Conservation (phyloP, 331 rosid species). For the Spiraea crenata region DNA sequence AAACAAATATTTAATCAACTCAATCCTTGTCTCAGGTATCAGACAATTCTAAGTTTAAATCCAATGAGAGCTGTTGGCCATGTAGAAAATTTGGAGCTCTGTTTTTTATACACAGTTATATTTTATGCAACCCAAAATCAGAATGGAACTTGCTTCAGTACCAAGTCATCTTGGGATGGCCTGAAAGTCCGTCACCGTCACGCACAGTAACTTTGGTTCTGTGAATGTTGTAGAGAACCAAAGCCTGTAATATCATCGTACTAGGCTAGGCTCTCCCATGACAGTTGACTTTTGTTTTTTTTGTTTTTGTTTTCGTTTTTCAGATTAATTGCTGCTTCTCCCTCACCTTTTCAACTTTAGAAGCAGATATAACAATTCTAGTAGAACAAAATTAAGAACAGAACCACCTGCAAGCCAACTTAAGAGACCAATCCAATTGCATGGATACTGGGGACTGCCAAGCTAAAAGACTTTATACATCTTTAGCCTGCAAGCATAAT, state of each 20-base stretch:
- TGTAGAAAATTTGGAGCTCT: neutral
- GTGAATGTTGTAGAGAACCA: neutral
- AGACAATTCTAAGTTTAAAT: neutral
- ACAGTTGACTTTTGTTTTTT: neutral
- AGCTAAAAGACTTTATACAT: too few species aligned
- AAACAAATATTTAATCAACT: neutral
- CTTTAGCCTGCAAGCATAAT: too few species aligned
- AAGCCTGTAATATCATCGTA: neutral
- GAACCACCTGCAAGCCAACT: too few species aligned
- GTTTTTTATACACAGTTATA: neutral
- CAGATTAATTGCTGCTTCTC: too few species aligned
- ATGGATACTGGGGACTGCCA: too few species aligned
- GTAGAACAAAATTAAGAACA: too few species aligned
- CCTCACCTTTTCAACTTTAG: too few species aligned
- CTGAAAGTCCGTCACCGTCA: conserved; percentile 12
- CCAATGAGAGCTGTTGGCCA: conserved; percentile 3
- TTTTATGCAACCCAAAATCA: neutral
- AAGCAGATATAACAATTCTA: too few species aligned
- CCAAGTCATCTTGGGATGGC: conserved; percentile 15
- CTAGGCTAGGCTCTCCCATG: neutral
- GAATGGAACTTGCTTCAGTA: neutral
- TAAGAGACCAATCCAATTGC: too few species aligned
- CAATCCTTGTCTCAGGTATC: neutral
- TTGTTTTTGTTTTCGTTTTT: too few species aligned
- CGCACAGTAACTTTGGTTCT: conserved; percentile 5